Percentiles rank a stretch among this genome's conserved stretches.
These are phyloP conservation scores for Pseudogymnoascus sp. DNA, from an alignment of 2,329 filamentous ascomycete species.

Conservation along the genomic window DNA sequence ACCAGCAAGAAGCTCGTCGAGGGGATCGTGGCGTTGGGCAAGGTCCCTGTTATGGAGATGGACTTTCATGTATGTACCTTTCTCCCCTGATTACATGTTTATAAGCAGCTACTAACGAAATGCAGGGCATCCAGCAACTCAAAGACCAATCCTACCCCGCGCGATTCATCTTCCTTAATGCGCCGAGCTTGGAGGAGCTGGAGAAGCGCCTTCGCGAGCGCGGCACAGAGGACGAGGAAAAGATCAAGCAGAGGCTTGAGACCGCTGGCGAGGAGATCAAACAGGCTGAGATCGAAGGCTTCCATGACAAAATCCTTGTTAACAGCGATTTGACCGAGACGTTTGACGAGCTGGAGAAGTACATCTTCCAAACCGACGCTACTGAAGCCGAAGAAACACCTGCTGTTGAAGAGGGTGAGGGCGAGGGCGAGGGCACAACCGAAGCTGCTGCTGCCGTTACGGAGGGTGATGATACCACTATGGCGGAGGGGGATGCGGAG, in stretches of 20 bases:
- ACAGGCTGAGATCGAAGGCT: conserved; percentile 37
- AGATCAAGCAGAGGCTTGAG: conserved; percentile 38
- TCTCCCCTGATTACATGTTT: neutral
- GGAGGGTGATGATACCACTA: neutral
- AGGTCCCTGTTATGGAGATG: conserved; percentile 52
- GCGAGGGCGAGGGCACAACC: neutral
- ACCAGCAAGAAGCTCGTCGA: conserved; percentile 48
- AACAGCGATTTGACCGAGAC: conserved; percentile 45
- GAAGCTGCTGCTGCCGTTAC: neutral
- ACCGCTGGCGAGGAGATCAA: conserved; percentile 34
- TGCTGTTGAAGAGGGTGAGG: neutral
- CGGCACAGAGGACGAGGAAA: conserved; percentile 39
- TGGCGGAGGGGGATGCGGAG: neutral
- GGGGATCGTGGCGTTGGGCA: conserved; percentile 43
- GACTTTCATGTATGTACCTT: conserved; percentile 41
- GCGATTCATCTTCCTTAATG: conserved; percentile 46
- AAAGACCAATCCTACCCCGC: conserved; percentile 50
- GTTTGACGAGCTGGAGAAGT: conserved; percentile 42
- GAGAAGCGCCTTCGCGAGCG: conserved; percentile 36
- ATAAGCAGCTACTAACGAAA: conserved; percentile 10
- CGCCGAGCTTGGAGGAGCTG: conserved; percentile 34
- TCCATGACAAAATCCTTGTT: conserved; percentile 44
- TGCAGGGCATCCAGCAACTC: conserved; percentile 47
- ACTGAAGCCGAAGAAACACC: conserved; percentile 17
- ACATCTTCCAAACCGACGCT: conserved; percentile 34